Evolutionary conservation across 768 basidiomycete species (phyloP), one percentile per base, ranked within the genome.

Genomic region (Erythrobasidium yunnanense): DNA sequence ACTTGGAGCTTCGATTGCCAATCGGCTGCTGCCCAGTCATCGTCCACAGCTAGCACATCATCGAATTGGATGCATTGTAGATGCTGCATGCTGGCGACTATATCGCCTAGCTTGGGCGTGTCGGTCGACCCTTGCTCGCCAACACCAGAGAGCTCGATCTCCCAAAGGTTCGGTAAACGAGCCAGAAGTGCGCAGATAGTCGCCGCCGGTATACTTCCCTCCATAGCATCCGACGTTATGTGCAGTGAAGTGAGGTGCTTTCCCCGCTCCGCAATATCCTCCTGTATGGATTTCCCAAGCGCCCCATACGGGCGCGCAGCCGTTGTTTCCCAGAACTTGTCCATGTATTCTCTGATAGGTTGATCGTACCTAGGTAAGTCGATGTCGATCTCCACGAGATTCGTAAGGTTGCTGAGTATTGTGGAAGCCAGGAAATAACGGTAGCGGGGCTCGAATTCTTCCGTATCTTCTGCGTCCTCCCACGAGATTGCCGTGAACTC

Each of bases 1-100:
- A 29, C 60, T 33, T 23, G n/a, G n/a, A 63, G 27, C 2, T 5
- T 33, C 33, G 32, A 63, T 51, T 51, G 7, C 60, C 60, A 63
- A 27, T 49, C 20, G 22, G 60, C 60, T 50, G 29, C 25, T 30
- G 60, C 60, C 60, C 60, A 63, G 17, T 49, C 20, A 29, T 63
- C 60, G 29, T 63, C 29, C 2, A 63, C 27, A 18, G 32, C 32
- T 6, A 49, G 45, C 27, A 33, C 49, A 23, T 63, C 60, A 23
- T 46, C 45, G 3, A 63, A 29, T 18, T 63, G 30, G 13, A 63
- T 20, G 4, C 18, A 18, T 25, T 63, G 4, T 18, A 63, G 30
- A 20, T 63, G 11, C 32, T 45, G 4, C 30, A 63, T n/a, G n/a
- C n/a, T n/a, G 46, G 25, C 49, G 33, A 49, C 60, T 25, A 63